Evolutionary conservation across 1,284 basidiomycete species (phyloP).

Genomic region (Cutaneotrichosporon sp.): DNA sequence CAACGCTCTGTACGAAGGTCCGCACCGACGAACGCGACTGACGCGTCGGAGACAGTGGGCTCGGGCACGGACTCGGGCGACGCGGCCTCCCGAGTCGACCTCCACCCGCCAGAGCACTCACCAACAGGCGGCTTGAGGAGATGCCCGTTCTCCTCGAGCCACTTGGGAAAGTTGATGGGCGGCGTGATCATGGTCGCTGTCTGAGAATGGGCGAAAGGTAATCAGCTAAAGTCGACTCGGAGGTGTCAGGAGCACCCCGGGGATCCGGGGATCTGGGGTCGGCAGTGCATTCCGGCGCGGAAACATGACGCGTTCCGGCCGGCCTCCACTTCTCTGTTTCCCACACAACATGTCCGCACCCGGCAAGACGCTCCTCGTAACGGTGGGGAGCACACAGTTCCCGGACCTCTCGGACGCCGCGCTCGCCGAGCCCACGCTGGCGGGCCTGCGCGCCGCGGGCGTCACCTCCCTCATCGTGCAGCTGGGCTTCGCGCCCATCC

Average conservation of each 20-base stretch:
- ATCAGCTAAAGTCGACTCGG: background rate
- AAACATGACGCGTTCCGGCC: background rate
- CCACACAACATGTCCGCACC: background rate
- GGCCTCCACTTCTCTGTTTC: background rate
- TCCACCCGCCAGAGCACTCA: conserved; percentile 27
- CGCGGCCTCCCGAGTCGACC: background rate
- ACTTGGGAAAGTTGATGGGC: conserved; percentile 81
- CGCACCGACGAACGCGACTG: too few relatives aligned
- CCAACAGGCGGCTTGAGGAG: conserved; percentile 82
- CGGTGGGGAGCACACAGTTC: conserved; percentile 87
- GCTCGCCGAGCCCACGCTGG: conserved; percentile 63
- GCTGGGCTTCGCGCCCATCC: conserved; percentile 62
- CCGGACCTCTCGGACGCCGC: conserved; percentile 68
- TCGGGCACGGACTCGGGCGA: background rate
- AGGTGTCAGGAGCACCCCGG: background rate
- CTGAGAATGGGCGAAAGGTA: background rate
- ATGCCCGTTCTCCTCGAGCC: conserved; percentile 76
- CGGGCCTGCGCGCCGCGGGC: conserved; percentile 60
- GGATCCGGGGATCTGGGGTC: too few relatives aligned
- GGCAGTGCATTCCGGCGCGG: background rate
- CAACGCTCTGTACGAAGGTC: too few relatives aligned
- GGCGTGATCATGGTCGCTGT: conserved; percentile 35
- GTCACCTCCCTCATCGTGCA: conserved; percentile 69
- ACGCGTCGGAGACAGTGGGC: background rate
- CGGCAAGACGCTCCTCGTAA: conserved; percentile 63